phyloP scores from a whole-genome alignment of 2,329 filamentous ascomycete genomes.

The Parascedosporium putredinis region DNA sequence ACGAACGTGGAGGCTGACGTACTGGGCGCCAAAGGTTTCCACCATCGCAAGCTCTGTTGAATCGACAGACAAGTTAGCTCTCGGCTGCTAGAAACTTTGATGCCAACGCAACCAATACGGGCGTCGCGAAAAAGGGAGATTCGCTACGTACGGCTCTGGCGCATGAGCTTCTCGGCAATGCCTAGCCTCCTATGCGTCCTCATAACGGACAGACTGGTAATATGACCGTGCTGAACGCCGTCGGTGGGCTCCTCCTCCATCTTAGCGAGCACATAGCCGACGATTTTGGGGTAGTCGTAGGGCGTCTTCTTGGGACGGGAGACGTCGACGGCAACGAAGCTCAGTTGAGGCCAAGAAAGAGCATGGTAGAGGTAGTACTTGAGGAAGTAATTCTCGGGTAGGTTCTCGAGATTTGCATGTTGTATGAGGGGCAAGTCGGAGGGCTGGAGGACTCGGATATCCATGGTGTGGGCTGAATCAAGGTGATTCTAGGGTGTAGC shows the following conservation, averaged over 20 bases:
- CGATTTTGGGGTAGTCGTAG: constrained; percentile 91
- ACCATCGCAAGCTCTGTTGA: constrained; percentile 95
- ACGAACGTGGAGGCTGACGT: constrained; percentile 93
- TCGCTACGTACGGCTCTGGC: constrained; percentile 69
- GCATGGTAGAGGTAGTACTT: constrained; percentile 99
- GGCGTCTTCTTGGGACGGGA: constrained; percentile 66
- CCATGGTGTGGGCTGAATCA: constrained; percentile 42
- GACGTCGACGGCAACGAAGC: constrained; percentile 90
- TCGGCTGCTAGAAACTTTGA: too few species aligned
- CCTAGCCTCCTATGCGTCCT: constrained; percentile 83
- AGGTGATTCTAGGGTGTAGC: too few species aligned
- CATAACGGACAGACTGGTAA: constrained; percentile 93
- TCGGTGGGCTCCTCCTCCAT: constrained; percentile 98
- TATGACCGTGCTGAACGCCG: constrained; percentile 87
- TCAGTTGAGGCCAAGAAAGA: constrained; percentile 93
- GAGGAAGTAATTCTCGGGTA: constrained; percentile 99
- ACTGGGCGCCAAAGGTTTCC: constrained; percentile 81
- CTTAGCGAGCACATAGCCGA: constrained; percentile 98
- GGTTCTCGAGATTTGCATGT: constrained; percentile 96
- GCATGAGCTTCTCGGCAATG: constrained; percentile 94
- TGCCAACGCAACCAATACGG: too few species aligned
- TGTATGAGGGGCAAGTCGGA: constrained; percentile 87
- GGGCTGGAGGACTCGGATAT: constrained; percentile 77
- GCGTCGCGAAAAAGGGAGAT: constrained; percentile 1
- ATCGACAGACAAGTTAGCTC: too few species aligned